These are phyloP conservation scores for Limnanthes douglasii DNA, from an alignment of 345 rosid species.

Conservation along the genomic window DNA sequence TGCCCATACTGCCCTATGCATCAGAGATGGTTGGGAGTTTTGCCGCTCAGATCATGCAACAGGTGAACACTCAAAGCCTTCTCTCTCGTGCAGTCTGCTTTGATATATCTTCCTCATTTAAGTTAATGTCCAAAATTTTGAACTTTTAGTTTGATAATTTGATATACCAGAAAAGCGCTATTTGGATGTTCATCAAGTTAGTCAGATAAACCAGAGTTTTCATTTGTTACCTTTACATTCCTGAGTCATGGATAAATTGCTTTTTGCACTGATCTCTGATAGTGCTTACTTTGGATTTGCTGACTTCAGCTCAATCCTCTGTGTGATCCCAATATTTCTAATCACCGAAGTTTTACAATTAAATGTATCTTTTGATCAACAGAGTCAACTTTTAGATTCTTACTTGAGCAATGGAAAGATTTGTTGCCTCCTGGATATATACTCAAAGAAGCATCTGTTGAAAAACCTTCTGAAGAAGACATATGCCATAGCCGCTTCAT, in stretches of 20 bases:
- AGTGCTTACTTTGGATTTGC: constrained; percentile 6
- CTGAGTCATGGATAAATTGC: too few relatives aligned
- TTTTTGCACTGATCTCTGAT: background rate
- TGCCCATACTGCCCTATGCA: constrained; percentile 63
- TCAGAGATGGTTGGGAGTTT: constrained; percentile 95
- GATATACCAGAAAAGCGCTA: too few relatives aligned
- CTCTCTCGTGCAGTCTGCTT: too few relatives aligned
- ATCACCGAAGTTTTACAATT: too few relatives aligned
- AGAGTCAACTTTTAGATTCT: constrained; percentile 70
- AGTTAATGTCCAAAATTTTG: too few relatives aligned
- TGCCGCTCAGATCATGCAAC: constrained; percentile 77
- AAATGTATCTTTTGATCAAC: constrained; percentile 14
- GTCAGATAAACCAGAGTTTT: too few relatives aligned
- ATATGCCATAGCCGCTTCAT: constrained; percentile 64
- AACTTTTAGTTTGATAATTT: too few relatives aligned
- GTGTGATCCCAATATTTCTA: too few relatives aligned
- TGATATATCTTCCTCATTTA: too few relatives aligned
- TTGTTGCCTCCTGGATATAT: constrained; percentile 54
- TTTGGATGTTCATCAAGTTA: too few relatives aligned
- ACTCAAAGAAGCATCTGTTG: constrained; percentile 69
- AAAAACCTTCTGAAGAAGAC: constrained; percentile 88
- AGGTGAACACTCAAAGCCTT: constrained; percentile 44
- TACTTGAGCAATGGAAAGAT: constrained; percentile 81
- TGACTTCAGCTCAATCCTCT: background rate
- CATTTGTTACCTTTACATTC: too few relatives aligned